These are phyloP conservation scores for Yamadazyma insecticola DNA, from an alignment of 805 yeast genomes.

Conservation along the genomic window DNA sequence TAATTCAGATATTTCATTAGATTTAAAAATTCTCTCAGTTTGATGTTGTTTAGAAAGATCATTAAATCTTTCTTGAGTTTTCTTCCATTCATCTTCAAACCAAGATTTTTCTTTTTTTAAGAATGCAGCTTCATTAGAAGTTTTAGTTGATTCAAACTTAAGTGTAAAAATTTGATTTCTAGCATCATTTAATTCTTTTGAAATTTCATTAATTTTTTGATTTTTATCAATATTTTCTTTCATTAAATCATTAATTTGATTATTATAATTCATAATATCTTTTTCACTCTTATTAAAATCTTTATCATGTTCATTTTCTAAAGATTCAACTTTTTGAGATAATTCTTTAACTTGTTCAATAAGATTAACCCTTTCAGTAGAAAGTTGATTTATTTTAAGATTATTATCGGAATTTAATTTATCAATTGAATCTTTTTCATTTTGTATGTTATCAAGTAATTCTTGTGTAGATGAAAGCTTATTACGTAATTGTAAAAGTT, in stretches of 20 bases:
- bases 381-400: conserved; percentile 10
- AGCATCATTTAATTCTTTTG: conserved; percentile 32
- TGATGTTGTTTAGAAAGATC: conserved; percentile 37
- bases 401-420: conserved; percentile 15
- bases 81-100: conserved; percentile 35
- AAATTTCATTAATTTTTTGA: conserved; percentile 28
- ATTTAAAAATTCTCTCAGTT: conserved; percentile 25
- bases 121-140: conserved; percentile 29
- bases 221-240: conserved; percentile 32
- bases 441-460: conserved; percentile 15
- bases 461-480: conserved; percentile 16
- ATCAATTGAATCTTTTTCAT: conserved; percentile 18
- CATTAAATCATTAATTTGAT: conserved; percentile 24
- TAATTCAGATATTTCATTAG: conserved; percentile 26
- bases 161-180: conserved; percentile 31
- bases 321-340: conserved; percentile 11
- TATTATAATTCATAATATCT: conserved; percentile 23
- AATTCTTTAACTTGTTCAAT: conserved; percentile 13
- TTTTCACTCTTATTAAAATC: conserved; percentile 15
- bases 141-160: conserved; percentile 31
- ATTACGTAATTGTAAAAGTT: conserved; percentile 16
- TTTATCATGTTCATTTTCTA: conserved; percentile 7
- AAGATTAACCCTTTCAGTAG: conserved; percentile 12
- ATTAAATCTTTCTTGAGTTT: conserved; percentile 32
- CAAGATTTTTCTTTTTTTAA: conserved; percentile 32